phyloP scores from a whole-genome alignment of 75 land plant genomes.

The Cryptomeria japonica region DNA sequence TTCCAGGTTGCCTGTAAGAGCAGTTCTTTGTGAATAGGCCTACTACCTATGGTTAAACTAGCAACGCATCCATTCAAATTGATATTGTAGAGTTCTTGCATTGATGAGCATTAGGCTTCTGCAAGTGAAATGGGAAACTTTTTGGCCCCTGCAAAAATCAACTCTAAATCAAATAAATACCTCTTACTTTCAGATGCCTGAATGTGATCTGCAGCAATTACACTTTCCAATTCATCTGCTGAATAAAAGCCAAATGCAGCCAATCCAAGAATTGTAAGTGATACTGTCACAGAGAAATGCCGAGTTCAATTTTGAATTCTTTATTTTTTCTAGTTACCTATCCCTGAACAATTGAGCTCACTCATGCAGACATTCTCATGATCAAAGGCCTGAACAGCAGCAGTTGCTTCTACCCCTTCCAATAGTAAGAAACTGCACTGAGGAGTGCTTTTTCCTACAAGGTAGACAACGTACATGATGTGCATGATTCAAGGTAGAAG shows the following conservation, averaged over 20 bases:
- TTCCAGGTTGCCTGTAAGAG: constrained; percentile 16
- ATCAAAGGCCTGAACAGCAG: constrained; percentile 38
- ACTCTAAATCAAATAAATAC: constrained; percentile 7
- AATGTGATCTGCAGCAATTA: constrained; percentile 33
- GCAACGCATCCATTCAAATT: neutral
- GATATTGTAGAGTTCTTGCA: constrained; percentile 3
- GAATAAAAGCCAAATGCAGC: constrained; percentile 33
- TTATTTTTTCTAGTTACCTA: constrained; percentile 24
- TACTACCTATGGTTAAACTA: neutral
- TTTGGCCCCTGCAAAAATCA: constrained; percentile 68
- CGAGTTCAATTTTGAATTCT: constrained; percentile 28
- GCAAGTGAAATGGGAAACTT: constrained; percentile 73
- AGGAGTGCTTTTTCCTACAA: constrained; percentile 41
- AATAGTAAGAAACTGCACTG: constrained; percentile 32
- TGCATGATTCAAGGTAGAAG: neutral
- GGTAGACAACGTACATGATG: neutral
- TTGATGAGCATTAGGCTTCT: constrained; percentile 33
- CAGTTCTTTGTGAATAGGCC: neutral
- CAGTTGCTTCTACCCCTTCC: constrained; percentile 36
- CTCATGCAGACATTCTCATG: constrained; percentile 16
- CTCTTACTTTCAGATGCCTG: constrained; percentile 10
- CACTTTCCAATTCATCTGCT: constrained; percentile 18
- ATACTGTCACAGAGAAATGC: constrained; percentile 34
- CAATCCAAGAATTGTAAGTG: constrained; percentile 34
- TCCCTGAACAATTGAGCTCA: constrained; percentile 26